Base-by-base conservation (phyloP, 805 yeast species). In the Saturnispora ahearnii region DNA sequence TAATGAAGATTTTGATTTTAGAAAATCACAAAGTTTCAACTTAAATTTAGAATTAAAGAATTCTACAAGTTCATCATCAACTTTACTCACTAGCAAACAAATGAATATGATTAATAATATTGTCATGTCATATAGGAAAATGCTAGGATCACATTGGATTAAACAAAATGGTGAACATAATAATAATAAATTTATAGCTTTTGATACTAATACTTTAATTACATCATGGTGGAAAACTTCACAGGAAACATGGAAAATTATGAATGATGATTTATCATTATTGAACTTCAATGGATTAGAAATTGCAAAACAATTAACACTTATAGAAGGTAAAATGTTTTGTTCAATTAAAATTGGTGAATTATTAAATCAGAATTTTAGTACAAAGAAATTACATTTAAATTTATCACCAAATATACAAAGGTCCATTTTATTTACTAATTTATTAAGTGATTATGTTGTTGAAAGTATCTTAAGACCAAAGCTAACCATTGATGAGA, bases 281-380 rank as follows among this genome's bases (percentile, higher is more conserved):
- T 60, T 78, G 36, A 80, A 82, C 53, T 71, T 81, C 56, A 84
- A 83, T 61, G 82, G 88, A 0, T 68, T 84, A 56, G 93, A 85
- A 57, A 69, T 84, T 24, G 90, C 93, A 2, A 85, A 84, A 59
- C 93, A 85, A 56, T 67, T 86, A 44, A 84, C 93, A 0, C 66
- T 84, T 18, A 76, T 86, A 53, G 95, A 86, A 61, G 78, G 85
- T 2, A 73, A 72, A 40, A 73, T 86, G 44, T 85, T 81, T 63
- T 71, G 86, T 53, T 66, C 76, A 0, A 78, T 86, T 48, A 75
- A 74, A 57, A 78, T 84, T 2, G 80, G 76, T 42, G 95, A 86
- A 59, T 67, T 86, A 46, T 64, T 84, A 49, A 79, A 82, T 59
- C 81, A 77, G 47, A 83, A 81, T 58, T 82, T 74, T 61, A 71